A percentile compares a stretch with the other conserved stretches of the same genome.
Evolutionary conservation across 106 monocot species (phyloP).

Genomic region (Phalaenopsis aphrodite): DNA sequence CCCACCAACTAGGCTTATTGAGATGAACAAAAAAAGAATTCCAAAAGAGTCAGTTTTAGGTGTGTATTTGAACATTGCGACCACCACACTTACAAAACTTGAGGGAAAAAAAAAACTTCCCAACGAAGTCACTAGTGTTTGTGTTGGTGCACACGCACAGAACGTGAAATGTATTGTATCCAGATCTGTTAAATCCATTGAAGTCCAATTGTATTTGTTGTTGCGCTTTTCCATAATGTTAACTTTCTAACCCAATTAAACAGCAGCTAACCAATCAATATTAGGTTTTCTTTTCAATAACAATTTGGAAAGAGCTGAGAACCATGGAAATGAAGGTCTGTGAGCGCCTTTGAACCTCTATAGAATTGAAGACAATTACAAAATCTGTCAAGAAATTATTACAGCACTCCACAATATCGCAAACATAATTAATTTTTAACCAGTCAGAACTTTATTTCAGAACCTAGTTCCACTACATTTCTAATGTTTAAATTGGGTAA

Average conservation of each 20-base stretch:
- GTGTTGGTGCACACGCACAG: no score
- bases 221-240: not conserved
- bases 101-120: not conserved
- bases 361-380: conserved; percentile 1
- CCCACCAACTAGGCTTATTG: not conserved
- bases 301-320: not conserved
- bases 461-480: not conserved
- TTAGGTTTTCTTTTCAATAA: not conserved
- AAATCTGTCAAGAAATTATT: not conserved
- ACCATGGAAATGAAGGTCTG: not conserved
- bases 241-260: not conserved
- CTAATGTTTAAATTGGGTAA: not conserved
- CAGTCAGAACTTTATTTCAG: not conserved
- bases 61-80: not conserved
- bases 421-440: not conserved
- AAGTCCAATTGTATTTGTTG: not conserved
- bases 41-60: not conserved
- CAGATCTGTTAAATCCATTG: not conserved
- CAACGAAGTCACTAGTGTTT: no score
- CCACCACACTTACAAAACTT: not conserved
- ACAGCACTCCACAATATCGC: not conserved
- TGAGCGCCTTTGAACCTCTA: not conserved
- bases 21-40: not conserved
- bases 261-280: not conserved
- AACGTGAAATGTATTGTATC: not conserved